These are phyloP conservation scores for Trypethelium eluteriae DNA, from an alignment of 495 filamentous ascomycete species.

Conservation along the genomic window DNA sequence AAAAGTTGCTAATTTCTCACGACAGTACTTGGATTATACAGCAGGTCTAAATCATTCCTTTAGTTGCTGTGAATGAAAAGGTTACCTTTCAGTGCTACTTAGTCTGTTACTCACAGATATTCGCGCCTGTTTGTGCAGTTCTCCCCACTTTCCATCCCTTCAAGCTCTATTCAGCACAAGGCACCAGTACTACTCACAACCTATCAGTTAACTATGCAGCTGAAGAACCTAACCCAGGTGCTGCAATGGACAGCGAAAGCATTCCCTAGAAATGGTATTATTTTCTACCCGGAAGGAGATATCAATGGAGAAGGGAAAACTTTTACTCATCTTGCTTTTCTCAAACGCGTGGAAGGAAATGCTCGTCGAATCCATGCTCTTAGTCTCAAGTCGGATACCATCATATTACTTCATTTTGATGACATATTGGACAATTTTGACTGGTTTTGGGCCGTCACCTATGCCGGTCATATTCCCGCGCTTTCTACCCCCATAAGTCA, in stretches of 20 bases:
- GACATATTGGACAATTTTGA: slow-evolving; percentile 36
- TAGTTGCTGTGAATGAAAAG: too few species aligned
- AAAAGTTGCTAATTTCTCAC: too few species aligned
- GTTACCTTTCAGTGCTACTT: too few species aligned
- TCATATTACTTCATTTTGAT: slow-evolving; percentile 38
- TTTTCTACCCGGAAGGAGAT: not conserved
- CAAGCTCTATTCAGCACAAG: not conserved
- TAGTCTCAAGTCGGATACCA: not conserved
- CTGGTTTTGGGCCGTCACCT: slow-evolving; percentile 43
- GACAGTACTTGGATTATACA: too few species aligned
- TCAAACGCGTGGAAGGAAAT: not conserved
- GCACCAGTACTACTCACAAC: not conserved
- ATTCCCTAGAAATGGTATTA: not conserved
- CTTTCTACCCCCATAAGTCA: slow-evolving; percentile 37
- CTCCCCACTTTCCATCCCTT: not conserved
- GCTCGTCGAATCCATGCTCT: not conserved
- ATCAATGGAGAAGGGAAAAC: not conserved
- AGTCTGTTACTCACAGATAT: too few species aligned
- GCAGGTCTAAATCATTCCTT: too few species aligned
- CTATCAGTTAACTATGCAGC: not conserved
- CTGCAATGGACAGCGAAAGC: not conserved
- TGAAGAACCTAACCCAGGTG: not conserved
- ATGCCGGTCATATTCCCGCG: slow-evolving; percentile 38
- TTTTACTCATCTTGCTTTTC: not conserved
- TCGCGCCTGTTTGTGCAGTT: not conserved